Conservation (phyloP, 1,284 basidiomycete species). For the Phaffia rhodozyma region DNA sequence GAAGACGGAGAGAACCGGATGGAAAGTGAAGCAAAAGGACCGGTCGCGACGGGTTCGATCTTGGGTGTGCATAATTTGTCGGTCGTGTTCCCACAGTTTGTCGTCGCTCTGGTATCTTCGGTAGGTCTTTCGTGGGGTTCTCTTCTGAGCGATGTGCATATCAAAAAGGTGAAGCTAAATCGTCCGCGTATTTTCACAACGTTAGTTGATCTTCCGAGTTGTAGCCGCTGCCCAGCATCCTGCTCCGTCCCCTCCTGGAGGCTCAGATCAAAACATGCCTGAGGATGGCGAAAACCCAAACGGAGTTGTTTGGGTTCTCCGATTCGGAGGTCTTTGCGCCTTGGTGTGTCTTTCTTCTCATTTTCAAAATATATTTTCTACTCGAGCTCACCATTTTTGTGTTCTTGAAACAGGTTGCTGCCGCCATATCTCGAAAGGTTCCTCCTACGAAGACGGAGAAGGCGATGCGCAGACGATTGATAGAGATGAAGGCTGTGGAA, state of each 20-base stretch:
- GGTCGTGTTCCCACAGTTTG: slow-evolving; percentile 82
- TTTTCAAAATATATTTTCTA: background rate
- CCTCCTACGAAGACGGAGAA: slow-evolving; percentile 78
- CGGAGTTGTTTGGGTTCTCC: slow-evolving; percentile 83
- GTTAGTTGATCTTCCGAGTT: slow-evolving; percentile 59
- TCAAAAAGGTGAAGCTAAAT: background rate
- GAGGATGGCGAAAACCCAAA: slow-evolving; percentile 49
- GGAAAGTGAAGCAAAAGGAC: slow-evolving; percentile 41
- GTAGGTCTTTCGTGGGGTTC: background rate
- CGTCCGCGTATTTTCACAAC: background rate
- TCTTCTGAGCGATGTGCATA: slow-evolving; percentile 4
- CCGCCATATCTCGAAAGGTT: slow-evolving; percentile 60
- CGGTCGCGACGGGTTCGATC: slow-evolving; percentile 80
- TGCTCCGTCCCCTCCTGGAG: slow-evolving; percentile 24
- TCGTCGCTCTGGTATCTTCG: slow-evolving; percentile 44
- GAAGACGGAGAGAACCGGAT: slow-evolving; percentile 34
- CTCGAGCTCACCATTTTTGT: slow-evolving; percentile 7
- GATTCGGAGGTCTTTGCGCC: slow-evolving; percentile 78
- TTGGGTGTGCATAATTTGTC: slow-evolving; percentile 91
- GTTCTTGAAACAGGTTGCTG: slow-evolving; percentile 42
- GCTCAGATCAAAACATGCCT: slow-evolving; percentile 21
- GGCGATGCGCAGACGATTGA: slow-evolving; percentile 67
- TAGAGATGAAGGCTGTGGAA: slow-evolving; percentile 59
- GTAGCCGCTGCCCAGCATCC: slow-evolving; percentile 44
- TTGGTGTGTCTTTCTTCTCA: slow-evolving; percentile 39